Evolutionary conservation across 805 yeast species (phyloP).

Genomic region (Barnettozyma californica): DNA sequence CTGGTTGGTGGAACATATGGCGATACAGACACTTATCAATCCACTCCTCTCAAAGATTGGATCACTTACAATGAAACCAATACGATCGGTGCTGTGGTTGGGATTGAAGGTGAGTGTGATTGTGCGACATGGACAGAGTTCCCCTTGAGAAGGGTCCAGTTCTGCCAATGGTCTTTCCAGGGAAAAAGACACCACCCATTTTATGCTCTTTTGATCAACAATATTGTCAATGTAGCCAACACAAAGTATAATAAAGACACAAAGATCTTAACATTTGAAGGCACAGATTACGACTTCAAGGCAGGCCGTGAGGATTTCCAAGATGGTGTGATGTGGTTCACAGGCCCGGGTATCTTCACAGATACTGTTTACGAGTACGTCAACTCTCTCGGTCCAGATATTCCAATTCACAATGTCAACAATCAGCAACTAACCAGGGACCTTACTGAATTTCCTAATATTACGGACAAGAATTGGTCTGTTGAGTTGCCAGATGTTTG

Average conservation of each 20-base stretch:
- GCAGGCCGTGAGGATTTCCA: conserved; percentile 53
- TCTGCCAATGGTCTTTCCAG: conserved; percentile 58
- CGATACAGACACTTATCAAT: conserved; percentile 48
- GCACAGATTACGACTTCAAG: conserved; percentile 29
- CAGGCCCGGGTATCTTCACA: conserved; percentile 49
- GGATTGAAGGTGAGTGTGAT: conserved; percentile 49
- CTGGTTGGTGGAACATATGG: conserved; percentile 57
- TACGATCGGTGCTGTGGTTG: conserved; percentile 48
- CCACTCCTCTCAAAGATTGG: conserved; percentile 56
- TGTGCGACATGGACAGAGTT: conserved; percentile 47
- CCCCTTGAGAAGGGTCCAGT: conserved; percentile 52
- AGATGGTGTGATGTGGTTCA: conserved; percentile 52
- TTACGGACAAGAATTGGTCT: not conserved
- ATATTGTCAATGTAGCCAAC: conserved; percentile 46
- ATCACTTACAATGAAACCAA: conserved; percentile 34
- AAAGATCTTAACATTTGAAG: conserved; percentile 19
- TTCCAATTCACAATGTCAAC: conserved; percentile 12
- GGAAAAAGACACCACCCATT: conserved; percentile 59
- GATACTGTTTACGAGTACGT: conserved; percentile 26
- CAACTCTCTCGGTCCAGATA: conserved; percentile 6
- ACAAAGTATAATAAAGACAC: conserved; percentile 30
- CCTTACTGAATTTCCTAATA: not conserved
- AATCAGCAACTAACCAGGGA: conserved; percentile 8
- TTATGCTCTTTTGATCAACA: conserved; percentile 47
- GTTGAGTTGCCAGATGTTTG: not conserved